Percentiles rank a stretch among this genome's conserved stretches.
phyloP scores from a whole-genome alignment of 2,329 filamentous ascomycete species.

The Tolypocladium sp. region DNA sequence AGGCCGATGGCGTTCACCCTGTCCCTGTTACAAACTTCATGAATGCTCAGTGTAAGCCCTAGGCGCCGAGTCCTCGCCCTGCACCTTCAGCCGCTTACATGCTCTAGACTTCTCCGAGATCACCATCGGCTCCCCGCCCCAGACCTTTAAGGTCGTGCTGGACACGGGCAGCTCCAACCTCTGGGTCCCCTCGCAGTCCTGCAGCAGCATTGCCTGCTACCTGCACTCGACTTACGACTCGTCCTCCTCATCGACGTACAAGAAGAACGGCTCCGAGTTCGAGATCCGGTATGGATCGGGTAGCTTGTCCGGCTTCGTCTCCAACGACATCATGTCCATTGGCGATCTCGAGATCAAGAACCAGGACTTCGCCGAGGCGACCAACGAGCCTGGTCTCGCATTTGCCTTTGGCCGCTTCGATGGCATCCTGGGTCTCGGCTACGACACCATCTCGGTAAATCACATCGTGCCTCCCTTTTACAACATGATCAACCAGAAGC shows the following conservation, averaged over 20 bases:
- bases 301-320: slow-evolving; percentile 87
- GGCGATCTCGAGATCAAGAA: slow-evolving; percentile 81
- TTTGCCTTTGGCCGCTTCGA: slow-evolving; percentile 98
- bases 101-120: slow-evolving; percentile 89
- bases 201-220: slow-evolving; percentile 95
- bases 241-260: slow-evolving; percentile 77
- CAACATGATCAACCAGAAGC: slow-evolving; percentile 82
- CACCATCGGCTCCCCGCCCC: slow-evolving; percentile 80
- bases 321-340: slow-evolving; percentile 76
- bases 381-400: slow-evolving; percentile 87
- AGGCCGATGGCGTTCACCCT: slow-evolving; percentile 60
- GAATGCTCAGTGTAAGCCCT: slow-evolving; percentile 86
- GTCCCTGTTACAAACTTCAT: slow-evolving; percentile 95
- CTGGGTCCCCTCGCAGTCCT: slow-evolving; percentile 89
- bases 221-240: slow-evolving; percentile 96
- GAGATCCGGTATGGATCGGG: slow-evolving; percentile 95
- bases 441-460: slow-evolving; percentile 96
- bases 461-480: slow-evolving; percentile 92
- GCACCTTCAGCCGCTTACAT: neutral
- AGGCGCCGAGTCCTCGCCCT: neutral
- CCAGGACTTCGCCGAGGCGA: slow-evolving; percentile 95
- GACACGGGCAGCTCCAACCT: slow-evolving; percentile 98
- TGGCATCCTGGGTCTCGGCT: slow-evolving; percentile 90
- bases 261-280: slow-evolving; percentile 87
- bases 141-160: slow-evolving; percentile 96